Evolutionary conservation across 2,329 filamentous ascomycete species (phyloP).

Genomic region (Ophiocordyceps camponoti-saundersi): DNA sequence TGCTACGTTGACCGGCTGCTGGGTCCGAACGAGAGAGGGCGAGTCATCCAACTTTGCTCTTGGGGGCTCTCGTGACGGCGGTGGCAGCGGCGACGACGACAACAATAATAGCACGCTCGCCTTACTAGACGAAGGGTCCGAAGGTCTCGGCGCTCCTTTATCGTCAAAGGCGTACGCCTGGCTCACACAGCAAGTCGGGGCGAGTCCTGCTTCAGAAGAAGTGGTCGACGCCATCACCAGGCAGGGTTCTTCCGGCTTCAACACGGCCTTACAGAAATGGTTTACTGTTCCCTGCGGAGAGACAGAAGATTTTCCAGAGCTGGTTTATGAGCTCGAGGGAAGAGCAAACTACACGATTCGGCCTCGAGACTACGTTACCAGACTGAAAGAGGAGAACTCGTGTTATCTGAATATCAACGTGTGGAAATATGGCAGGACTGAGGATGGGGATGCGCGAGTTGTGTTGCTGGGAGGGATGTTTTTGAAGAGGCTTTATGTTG

Average conservation of each 20-base stretch:
- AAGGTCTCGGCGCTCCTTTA: conserved; percentile 1
- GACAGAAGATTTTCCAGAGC: background rate
- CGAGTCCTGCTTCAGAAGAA: background rate
- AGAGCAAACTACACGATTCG: background rate
- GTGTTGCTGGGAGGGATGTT: background rate
- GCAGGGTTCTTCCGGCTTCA: conserved; percentile 1
- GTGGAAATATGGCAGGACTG: conserved; percentile 1
- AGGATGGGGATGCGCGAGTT: background rate
- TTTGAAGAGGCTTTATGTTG: background rate
- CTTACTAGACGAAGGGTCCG: conserved; percentile 1
- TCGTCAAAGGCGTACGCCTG: background rate
- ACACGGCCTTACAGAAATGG: conserved; percentile 1
- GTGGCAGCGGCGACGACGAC: background rate
- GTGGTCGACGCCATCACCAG: background rate
- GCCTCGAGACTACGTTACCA: background rate
- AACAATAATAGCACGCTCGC: background rate
- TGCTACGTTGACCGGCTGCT: background rate
- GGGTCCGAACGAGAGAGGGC: background rate
- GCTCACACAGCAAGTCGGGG: background rate
- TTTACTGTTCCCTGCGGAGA: background rate
- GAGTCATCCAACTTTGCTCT: background rate
- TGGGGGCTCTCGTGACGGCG: too few relatives aligned
- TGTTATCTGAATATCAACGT: conserved; percentile 1
- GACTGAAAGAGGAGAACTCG: background rate
- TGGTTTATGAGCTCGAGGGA: background rate